Evolutionary conservation across 306 rosid species (phyloP), one percentile per base, ranked within the genome.

Genomic region (Trifolium subterraneum): DNA sequence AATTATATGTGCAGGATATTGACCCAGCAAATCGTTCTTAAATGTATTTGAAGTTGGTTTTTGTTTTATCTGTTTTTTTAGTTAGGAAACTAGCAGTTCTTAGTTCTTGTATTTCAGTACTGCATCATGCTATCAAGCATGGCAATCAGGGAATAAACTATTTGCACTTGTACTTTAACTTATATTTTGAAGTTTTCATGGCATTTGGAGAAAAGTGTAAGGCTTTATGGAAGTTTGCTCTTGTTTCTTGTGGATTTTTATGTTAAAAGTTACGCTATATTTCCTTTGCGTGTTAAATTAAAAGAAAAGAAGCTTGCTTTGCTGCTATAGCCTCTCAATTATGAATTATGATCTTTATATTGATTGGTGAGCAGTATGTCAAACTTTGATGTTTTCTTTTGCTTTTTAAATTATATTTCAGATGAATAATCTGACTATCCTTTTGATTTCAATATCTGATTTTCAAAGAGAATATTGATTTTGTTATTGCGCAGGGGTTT

Each of bases 401-500:
- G 36, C 73, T 54, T 22, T 56, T 68, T 14, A 69, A 56, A 33
- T 18, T 76, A 35, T 48, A 59, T 29, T 75, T 31, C 10, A 31
- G 61, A 65, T 59, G 82, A 64, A 42, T 67, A 69, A 70, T 22
- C 70, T 52, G 50, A 48, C 51, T 41, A 50, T 76, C 74, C 56
- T 63, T 68, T 67, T 12, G 70, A 16, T 72, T 64, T 72, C 67
- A 11, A 38, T 66, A 61, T 54, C 60, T 66, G 23, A 73, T 80
- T 73, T 80, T 75, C 22, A 62, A 70, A 65, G 80, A 58, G 45
- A 76, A 71, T 74, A 27, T 68, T 80, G 74, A 41, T 78, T 51
- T 71, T 29, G 29, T 84, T 72, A 63, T 31, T 87, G 85, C 78
- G 68, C 87, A 91, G 98, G 97, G 97, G 91, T 93, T 73, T 90